A percentile compares a stretch with the other conserved stretches of the same genome.
Conservation (phyloP, 2,329 filamentous ascomycete genomes). For the Cercospora sesami region DNA sequence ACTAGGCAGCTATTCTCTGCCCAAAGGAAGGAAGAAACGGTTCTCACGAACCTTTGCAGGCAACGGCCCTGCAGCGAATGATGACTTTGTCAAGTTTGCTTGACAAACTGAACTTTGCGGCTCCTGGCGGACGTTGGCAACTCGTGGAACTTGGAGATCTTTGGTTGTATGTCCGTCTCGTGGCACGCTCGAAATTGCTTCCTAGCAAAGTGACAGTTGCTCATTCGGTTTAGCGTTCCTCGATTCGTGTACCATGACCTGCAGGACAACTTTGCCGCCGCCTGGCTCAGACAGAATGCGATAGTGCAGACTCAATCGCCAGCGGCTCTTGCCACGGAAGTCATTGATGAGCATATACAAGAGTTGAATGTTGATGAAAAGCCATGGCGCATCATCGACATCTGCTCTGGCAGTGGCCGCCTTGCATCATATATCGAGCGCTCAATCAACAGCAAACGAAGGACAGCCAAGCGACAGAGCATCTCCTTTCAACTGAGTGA, state of each 20-base stretch:
- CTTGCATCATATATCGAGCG: slow-evolving; percentile 42
- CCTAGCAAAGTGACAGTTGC: background rate
- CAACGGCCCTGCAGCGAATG: background rate
- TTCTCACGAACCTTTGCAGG: background rate
- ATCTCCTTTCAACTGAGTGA: slow-evolving; percentile 46
- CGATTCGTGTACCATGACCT: slow-evolving; percentile 63
- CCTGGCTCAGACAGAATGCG: background rate
- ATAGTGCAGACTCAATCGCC: slow-evolving; percentile 48
- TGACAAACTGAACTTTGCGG: slow-evolving; percentile 29
- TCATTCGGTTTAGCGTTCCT: slow-evolving; percentile 58
- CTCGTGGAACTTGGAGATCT: slow-evolving; percentile 38
- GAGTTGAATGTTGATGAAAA: slow-evolving; percentile 48
- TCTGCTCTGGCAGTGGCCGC: slow-evolving; percentile 73
- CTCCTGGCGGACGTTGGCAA: slow-evolving; percentile 34
- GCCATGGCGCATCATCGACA: slow-evolving; percentile 69
- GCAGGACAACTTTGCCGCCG: slow-evolving; percentile 58
- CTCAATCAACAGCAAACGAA: slow-evolving; percentile 36
- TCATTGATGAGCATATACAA: slow-evolving; percentile 49
- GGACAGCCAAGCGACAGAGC: slow-evolving; percentile 22
- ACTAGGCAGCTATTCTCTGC: background rate
- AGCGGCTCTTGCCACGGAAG: slow-evolving; percentile 59
- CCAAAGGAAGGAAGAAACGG: background rate
- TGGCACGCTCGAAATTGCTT: background rate
- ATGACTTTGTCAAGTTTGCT: slow-evolving; percentile 6
- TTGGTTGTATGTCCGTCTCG: slow-evolving; percentile 27